Base-by-base conservation (phyloP, 2,329 filamentous ascomycete species). In the Colletotrichum sp. region DNA sequence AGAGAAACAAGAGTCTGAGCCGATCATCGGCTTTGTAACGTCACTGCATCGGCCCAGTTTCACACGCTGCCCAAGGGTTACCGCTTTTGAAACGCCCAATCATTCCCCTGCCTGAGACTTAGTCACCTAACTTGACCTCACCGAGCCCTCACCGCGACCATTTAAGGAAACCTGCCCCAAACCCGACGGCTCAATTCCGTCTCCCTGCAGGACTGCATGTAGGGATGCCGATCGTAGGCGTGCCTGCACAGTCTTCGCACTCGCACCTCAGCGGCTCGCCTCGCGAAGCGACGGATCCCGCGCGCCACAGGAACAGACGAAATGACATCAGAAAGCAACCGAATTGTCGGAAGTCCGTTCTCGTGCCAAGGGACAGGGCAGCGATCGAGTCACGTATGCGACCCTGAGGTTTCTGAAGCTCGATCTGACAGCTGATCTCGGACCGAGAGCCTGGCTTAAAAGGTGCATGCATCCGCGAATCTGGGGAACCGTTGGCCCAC, bases 241-340 rank as follows among this genome's bases (percentile, higher is more conserved):
- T n/a, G 52, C 32, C 26, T 26, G 18, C 21, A 43, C 48, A 21
- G 12, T 68, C 16, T 18, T 32, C n/a, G 26, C 32, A 39, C 28
- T 64, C 30, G 69, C 30, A 36, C 34, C 24, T n/a, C 30, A 52
- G 36, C 30, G 60, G 36, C 14, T 28, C 32, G 36, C 34, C 21
- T 21, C 55, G 26, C 5, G 10, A 57, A 34, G n/a, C 14, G 43
- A 59, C 34, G 24, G 34, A 28, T 26, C 7, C 34, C 13, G 26
- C 8, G n/a, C 36, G 16, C 67, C 21, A 14, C 14, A 63, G 14
- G 30, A 9, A 24, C 32, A 52, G 63, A 67, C 21, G 36, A 48
- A 5, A 73, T 75, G 73, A 73, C 69, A 75, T 73, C 70, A 73
- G 63, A 24, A 14, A 21, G 8, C 12, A 16, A n/a, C 73, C 34